Percentiles rank a stretch among this genome's conserved stretches.
These are phyloP conservation scores for Vigna nakashimae DNA, from an alignment of 306 rosid genomes.

Conservation along the genomic window DNA sequence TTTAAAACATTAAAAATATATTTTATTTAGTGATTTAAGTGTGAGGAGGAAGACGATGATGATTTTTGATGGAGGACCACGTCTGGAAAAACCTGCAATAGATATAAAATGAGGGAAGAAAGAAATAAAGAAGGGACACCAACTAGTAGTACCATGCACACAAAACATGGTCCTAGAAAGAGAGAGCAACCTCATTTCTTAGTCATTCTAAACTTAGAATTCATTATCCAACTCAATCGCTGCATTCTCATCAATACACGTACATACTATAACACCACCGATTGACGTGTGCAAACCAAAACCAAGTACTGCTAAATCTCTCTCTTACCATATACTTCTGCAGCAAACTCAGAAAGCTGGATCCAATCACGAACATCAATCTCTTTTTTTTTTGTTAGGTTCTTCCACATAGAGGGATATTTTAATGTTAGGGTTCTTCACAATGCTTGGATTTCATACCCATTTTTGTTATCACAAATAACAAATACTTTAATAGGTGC, in stretches of 20 bases:
- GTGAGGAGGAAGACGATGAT: background rate
- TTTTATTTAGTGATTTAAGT: too few relatives aligned
- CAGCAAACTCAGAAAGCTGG: too few relatives aligned
- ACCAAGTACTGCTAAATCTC: background rate
- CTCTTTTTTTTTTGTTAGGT: too few relatives aligned
- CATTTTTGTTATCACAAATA: too few relatives aligned
- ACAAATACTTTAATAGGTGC: too few relatives aligned
- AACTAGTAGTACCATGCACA: slow-evolving; percentile 32
- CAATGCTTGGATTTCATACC: too few relatives aligned
- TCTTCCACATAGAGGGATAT: too few relatives aligned
- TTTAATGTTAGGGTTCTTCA: too few relatives aligned
- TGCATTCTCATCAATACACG: slow-evolving; percentile 17
- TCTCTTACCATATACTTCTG: too few relatives aligned
- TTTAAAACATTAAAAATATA: too few relatives aligned
- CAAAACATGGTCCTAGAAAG: slow-evolving; percentile 40
- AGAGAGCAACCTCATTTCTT: slow-evolving; percentile 32
- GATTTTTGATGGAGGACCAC: slow-evolving; percentile 41
- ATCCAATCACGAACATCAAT: too few relatives aligned
- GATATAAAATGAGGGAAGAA: slow-evolving; percentile 41
- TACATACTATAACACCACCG: background rate
- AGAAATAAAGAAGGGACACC: slow-evolving; percentile 44
- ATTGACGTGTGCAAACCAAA: background rate
- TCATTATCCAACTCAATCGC: slow-evolving; percentile 10
- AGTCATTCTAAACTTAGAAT: slow-evolving; percentile 40
- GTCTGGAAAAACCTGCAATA: slow-evolving; percentile 35